Base-by-base conservation (phyloP, 2,329 filamentous ascomycete genomes). In the Raffaelea albimanens region DNA sequence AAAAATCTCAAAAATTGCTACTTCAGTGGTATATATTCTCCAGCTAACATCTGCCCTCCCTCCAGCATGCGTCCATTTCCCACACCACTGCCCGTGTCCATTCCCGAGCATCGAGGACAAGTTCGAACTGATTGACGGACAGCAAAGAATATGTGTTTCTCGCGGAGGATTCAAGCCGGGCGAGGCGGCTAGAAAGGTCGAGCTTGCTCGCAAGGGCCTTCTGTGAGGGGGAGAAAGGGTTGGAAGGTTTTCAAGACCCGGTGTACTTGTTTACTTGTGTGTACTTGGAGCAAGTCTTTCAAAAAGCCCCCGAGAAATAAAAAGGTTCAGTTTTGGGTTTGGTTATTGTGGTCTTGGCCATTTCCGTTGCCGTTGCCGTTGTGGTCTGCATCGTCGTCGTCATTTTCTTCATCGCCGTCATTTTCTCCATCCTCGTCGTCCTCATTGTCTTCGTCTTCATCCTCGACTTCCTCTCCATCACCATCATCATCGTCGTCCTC, bases 61-160 rank as follows among this genome's bases (percentile, higher is more conserved):
- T 21, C 13, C 46, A 68, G 86, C 90, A 33, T 98, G 93, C 70
- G 93, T 98, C 7, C 84, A 94, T 63, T 93, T 95, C 69, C 90
- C 93, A 2, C 91, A 97, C 64, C 93, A 98, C 67, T 98, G 93
- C 66, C 93, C 93, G 23, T 98, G 93, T 68, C 75, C 88, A 2
- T 95, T 85, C 70, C 82, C 85, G 1, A 67, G 72, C 9, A 71
- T 85, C 52, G 82, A 91, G 60, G 86, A 91, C 55, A 93, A 93
- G 61, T 78, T 88, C 53, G 87, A 85, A 64, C 58, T 82, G 25
- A 78, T 73, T 5, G 84, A 90, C 4, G 86, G 86, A n/a, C n/a
- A n/a, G 0, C 79, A 80, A 55, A 76, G 83, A 38, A 70, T 89
- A 42, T 93, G 87, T 59, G 71, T 84, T 1, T 87, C 81, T 40